These are phyloP conservation scores for Kondoa malvinella DNA, from an alignment of 768 basidiomycete genomes.

Conservation along the genomic window DNA sequence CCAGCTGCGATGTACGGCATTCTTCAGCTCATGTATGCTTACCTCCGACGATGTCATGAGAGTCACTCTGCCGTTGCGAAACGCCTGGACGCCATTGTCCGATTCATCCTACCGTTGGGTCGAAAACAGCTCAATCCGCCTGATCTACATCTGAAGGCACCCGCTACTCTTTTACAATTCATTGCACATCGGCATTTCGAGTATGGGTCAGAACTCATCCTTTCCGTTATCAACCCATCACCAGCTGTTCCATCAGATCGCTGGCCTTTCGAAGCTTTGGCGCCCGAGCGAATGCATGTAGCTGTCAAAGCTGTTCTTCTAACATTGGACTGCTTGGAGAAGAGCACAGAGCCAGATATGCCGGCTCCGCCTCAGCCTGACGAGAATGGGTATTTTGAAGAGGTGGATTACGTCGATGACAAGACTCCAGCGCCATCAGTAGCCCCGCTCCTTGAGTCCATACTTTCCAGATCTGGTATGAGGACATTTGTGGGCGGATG, in stretches of 20 bases:
- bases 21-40: conserved; percentile 75
- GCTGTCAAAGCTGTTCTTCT: conserved; percentile 60
- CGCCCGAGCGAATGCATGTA: conserved; percentile 54
- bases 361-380: conserved; percentile 38
- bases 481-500: conserved; percentile 55
- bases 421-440: conserved; percentile 44
- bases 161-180: conserved; percentile 64
- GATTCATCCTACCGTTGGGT: conserved; percentile 60
- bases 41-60: conserved; percentile 84
- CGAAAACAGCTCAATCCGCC: conserved; percentile 45
- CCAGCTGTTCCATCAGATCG: conserved; percentile 41
- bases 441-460: conserved; percentile 39
- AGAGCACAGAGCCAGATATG: conserved; percentile 59
- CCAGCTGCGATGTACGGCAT: conserved; percentile 61
- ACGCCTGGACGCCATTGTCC: conserved; percentile 57
- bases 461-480: conserved; percentile 49
- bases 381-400: not conserved
- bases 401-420: conserved; percentile 41
- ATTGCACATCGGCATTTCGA: conserved; percentile 68
- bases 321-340: conserved; percentile 54
- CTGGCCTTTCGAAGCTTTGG: conserved; percentile 35
- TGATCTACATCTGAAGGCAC: conserved; percentile 61
- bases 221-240: conserved; percentile 36
- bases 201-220: conserved; percentile 60
- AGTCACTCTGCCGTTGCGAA: conserved; percentile 59